Evolutionary conservation across 2,329 filamentous ascomycete species (phyloP).

Genomic region (Dothistroma pini): DNA sequence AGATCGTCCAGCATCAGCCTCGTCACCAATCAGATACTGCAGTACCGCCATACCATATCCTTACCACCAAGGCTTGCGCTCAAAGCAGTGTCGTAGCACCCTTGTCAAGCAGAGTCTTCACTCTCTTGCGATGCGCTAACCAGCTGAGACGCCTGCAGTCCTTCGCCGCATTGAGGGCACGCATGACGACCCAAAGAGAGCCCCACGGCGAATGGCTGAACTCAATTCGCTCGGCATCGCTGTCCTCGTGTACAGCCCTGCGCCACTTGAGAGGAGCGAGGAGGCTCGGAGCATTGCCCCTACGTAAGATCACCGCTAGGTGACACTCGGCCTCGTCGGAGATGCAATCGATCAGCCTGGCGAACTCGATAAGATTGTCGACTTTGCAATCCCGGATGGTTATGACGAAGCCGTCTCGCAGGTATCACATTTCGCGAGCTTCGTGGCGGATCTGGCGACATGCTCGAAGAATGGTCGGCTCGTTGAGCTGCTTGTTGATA

Average conservation of each 20-base stretch:
- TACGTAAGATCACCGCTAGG: background rate
- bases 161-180: no score
- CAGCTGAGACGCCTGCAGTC: no score
- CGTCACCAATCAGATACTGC: no score
- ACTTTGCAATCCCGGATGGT: background rate
- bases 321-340: background rate
- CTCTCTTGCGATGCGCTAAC: no score
- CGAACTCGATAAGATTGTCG: background rate
- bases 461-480: background rate
- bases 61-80: no score
- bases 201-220: no score
- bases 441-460: conserved; percentile 3
- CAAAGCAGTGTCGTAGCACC: no score
- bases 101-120: no score
- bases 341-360: background rate
- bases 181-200: no score
- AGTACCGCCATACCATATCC: no score
- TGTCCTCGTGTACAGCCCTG: background rate
- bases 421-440: conserved; percentile 4
- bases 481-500: background rate
- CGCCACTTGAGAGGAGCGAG: background rate
- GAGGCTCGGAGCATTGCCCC: background rate
- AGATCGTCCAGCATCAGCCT: no score
- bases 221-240: background rate
- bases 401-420: conserved; percentile 1